Evolutionary conservation across 1,284 basidiomycete species (phyloP).

Genomic region (Bondarzewia mesenterica): DNA sequence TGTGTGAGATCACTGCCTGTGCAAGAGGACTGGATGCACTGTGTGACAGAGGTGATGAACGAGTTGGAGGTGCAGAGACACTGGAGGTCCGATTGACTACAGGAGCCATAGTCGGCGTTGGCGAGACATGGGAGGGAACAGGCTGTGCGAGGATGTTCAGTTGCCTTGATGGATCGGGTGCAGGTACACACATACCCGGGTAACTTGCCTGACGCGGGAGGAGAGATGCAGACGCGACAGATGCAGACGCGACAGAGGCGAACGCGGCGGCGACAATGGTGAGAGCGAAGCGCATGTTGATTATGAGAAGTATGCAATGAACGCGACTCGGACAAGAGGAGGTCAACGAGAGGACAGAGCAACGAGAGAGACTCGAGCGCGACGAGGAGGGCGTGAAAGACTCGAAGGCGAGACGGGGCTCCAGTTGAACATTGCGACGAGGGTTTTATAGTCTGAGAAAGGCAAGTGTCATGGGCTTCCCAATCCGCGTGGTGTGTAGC

Average conservation of each 20-base stretch:
- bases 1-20: slow-evolving; percentile 34
- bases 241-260: slow-evolving; percentile 31
- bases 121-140: slow-evolving; percentile 42
- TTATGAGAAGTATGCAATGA: slow-evolving; percentile 3
- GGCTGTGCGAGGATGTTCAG: slow-evolving; percentile 24
- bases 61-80: slow-evolving; percentile 43
- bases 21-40: slow-evolving; percentile 40
- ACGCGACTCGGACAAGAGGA: background rate
- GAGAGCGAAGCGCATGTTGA: slow-evolving; percentile 48
- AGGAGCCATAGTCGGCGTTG: slow-evolving; percentile 31
- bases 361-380: background rate
- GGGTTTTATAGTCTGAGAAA: background rate
- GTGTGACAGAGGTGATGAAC: slow-evolving; percentile 39
- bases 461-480: too few relatives aligned
- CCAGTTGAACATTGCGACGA: background rate
- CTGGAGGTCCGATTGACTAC: slow-evolving; percentile 32
- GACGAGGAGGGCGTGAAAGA: background rate
- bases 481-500: too few relatives aligned
- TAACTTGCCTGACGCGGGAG: slow-evolving; percentile 22
- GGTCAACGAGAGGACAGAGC: slow-evolving; percentile 3
- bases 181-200: slow-evolving; percentile 26
- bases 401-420: background rate
- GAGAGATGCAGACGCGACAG: slow-evolving; percentile 27
- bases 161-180: background rate
- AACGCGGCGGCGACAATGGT: slow-evolving; percentile 31